These are phyloP conservation scores for Pleomassaria siparia DNA, from an alignment of 2,329 filamentous ascomycete species.

Conservation along the genomic window DNA sequence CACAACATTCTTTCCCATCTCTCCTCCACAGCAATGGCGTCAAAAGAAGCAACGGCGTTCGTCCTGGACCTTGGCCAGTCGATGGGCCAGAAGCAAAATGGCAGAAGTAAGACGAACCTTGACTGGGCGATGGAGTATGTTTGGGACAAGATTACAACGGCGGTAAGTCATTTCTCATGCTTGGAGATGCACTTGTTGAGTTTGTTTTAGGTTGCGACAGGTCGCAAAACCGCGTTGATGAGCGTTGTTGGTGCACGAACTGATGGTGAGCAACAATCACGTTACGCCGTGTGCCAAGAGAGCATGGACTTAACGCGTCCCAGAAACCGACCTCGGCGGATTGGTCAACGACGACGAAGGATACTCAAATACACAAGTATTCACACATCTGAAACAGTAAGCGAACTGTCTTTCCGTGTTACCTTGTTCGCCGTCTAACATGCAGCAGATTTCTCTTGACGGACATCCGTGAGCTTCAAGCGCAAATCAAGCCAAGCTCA, in stretches of 20 bases:
- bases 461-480: conserved; percentile 66
- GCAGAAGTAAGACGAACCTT: conserved; percentile 75
- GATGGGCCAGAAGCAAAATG: conserved; percentile 74
- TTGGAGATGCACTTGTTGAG: conserved; percentile 4
- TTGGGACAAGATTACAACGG: conserved; percentile 87
- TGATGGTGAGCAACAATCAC: conserved; percentile 52
- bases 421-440: neutral
- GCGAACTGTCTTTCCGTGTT: neutral
- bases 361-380: conserved; percentile 79
- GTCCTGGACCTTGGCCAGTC: conserved; percentile 84
- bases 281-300: neutral
- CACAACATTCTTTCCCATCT: conserved; percentile 3
- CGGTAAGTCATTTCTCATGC: conserved; percentile 52
- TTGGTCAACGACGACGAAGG: conserved; percentile 65
- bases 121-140: conserved; percentile 90
- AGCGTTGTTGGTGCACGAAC: conserved; percentile 85
- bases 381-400: conserved; percentile 65
- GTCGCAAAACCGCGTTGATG: conserved; percentile 71
- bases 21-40: conserved; percentile 64
- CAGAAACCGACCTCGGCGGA: conserved; percentile 31
- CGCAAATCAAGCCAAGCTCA: conserved; percentile 65
- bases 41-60: conserved; percentile 91
- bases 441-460: conserved; percentile 61
- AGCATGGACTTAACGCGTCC: neutral
- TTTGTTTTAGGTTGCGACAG: conserved; percentile 56